Conservation (phyloP, 257 asterid species). For the Ophiorrhiza pumila region DNA sequence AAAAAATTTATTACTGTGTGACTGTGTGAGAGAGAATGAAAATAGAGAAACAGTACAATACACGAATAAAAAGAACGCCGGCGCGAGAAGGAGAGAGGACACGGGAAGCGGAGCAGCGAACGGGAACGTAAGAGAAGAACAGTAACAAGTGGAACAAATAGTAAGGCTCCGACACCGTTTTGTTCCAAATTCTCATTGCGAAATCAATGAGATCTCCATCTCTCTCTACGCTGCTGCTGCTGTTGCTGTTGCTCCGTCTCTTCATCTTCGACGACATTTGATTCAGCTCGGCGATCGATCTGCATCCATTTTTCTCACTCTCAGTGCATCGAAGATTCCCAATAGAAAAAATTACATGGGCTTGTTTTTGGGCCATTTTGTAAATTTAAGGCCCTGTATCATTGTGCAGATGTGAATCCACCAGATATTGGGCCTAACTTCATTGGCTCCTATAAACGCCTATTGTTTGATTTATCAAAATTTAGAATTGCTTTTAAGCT, state of each 20-base stretch:
- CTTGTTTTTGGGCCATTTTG: no score
- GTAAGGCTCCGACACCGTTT: constrained; percentile 66
- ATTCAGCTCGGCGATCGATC: neutral
- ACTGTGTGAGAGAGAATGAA: neutral
- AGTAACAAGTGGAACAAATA: constrained; percentile 58
- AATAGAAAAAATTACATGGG: no score
- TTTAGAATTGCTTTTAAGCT: no score
- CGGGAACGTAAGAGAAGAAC: constrained; percentile 80
- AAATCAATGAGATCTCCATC: constrained; percentile 19
- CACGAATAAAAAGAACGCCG: constrained; percentile 70
- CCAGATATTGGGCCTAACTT: no score
- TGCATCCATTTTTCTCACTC: neutral
- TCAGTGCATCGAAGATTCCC: neutral
- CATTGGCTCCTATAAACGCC: no score
- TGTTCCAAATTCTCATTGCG: constrained; percentile 43
- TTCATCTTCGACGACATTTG: constrained; percentile 33
- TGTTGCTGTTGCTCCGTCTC: neutral
- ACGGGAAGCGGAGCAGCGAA: constrained; percentile 61
- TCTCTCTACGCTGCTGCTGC: constrained; percentile 23
- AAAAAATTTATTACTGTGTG: neutral
- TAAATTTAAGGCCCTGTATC: no score
- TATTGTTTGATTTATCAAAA: no score
- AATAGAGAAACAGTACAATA: constrained; percentile 36
- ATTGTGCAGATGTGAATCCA: no score
- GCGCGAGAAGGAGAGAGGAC: constrained; percentile 57